phyloP scores from a whole-genome alignment of 371 early-diverging fungal genomes.

The Rhizomucor pusillus region DNA sequence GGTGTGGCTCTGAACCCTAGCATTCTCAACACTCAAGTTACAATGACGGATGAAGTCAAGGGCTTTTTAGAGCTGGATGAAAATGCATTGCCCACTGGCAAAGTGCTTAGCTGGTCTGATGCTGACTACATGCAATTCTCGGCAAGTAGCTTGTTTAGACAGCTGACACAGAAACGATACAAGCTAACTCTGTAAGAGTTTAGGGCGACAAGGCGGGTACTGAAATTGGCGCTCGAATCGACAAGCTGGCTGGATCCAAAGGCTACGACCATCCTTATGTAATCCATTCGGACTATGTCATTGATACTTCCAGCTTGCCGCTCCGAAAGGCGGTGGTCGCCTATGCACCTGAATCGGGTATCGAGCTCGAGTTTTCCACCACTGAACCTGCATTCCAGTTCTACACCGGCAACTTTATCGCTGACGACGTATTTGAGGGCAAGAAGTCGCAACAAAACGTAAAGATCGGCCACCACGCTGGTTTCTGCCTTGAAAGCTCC shows the following conservation, averaged over 20 bases:
- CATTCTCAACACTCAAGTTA: constrained; percentile 48
- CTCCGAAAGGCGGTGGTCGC: constrained; percentile 43
- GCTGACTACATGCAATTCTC: constrained; percentile 56
- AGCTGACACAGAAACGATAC: too few relatives aligned
- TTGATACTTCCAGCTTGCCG: constrained; percentile 35
- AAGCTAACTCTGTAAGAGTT: too few relatives aligned
- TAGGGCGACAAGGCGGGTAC: constrained; percentile 36
- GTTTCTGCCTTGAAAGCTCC: constrained; percentile 68
- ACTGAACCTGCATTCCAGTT: constrained; percentile 76
- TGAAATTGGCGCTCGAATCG: constrained; percentile 42
- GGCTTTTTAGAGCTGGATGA: constrained; percentile 53
- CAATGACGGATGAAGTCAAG: constrained; percentile 46
- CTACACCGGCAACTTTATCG: constrained; percentile 69
- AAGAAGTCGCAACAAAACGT: constrained; percentile 33
- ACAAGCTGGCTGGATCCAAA: constrained; percentile 30
- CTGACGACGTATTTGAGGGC: constrained; percentile 26
- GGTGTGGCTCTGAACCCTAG: constrained; percentile 45
- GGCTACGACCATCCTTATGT: constrained; percentile 71
- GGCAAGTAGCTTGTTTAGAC: too few relatives aligned
- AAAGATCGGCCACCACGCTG: constrained; percentile 41
- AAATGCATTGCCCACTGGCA: constrained; percentile 67
- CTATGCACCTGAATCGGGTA: constrained; percentile 59
- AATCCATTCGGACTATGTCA: constrained; percentile 36
- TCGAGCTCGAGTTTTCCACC: constrained; percentile 56
- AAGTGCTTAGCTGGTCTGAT: constrained; percentile 36